Percentiles rank a stretch among this genome's conserved stretches.
Conservation (phyloP, 306 rosid species). For the Rubus idaeus region DNA sequence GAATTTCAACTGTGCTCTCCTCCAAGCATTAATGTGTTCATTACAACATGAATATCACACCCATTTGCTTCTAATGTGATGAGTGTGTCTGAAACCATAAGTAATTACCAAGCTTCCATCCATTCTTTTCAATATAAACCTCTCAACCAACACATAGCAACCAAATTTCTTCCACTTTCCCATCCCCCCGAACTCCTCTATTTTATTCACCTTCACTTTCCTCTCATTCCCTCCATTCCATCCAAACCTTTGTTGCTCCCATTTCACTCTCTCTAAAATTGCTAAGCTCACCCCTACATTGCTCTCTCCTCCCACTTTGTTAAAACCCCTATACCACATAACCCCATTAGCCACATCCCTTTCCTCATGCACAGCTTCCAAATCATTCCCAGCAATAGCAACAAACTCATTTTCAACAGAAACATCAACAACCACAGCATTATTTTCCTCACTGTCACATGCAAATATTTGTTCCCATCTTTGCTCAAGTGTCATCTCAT, state of each 20-base stretch:
- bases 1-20: not conserved
- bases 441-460: not conserved
- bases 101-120: constrained; percentile 45
- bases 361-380: constrained; percentile 32
- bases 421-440: constrained; percentile 22
- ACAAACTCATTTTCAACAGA: constrained; percentile 34
- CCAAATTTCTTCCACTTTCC: constrained; percentile 37
- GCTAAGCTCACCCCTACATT: constrained; percentile 48
- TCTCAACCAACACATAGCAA: constrained; percentile 42
- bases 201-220: constrained; percentile 38
- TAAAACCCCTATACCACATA: constrained; percentile 42
- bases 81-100: constrained; percentile 45
- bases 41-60: constrained; percentile 20
- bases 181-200: constrained; percentile 48
- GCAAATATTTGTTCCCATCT: constrained; percentile 38
- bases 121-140: constrained; percentile 43
- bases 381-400: constrained; percentile 17
- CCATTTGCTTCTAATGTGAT: constrained; percentile 46
- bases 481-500: constrained; percentile 40
- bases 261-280: constrained; percentile 59
- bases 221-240: constrained; percentile 32
- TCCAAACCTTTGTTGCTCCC: constrained; percentile 44
- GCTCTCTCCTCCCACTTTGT: constrained; percentile 41
- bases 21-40: no score
- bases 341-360: constrained; percentile 29